These are phyloP conservation scores for Lupinus albus DNA, from an alignment of 306 rosid genomes.

Conservation along the genomic window DNA sequence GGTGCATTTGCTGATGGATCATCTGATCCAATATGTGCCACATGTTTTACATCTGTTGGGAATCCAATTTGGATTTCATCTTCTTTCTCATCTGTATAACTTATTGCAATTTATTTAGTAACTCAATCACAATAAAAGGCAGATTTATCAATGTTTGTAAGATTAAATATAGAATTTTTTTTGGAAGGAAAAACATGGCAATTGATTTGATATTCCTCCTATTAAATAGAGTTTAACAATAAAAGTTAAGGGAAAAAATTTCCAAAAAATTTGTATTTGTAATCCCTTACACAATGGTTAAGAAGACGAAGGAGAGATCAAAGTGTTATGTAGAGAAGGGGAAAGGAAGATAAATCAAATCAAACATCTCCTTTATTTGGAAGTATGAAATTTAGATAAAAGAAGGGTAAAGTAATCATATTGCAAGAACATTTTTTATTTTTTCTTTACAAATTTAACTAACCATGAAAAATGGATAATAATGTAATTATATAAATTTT, in stretches of 20 bases:
- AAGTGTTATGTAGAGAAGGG: too few species aligned
- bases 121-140: conserved; percentile 1
- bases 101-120: conserved; percentile 1
- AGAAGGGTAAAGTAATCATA: too few species aligned
- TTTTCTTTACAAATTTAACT: too few species aligned
- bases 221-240: not conserved
- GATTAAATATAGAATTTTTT: not conserved
- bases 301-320: too few species aligned
- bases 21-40: conserved; percentile 60
- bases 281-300: not conserved
- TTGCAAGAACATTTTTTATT: too few species aligned
- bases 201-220: not conserved
- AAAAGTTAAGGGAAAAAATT: not conserved
- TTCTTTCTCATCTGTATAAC: conserved; percentile 73
- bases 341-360: too few species aligned
- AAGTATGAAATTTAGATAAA: too few species aligned
- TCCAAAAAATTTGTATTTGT: not conserved
- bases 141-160: not conserved
- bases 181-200: not conserved
- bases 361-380: too few species aligned
- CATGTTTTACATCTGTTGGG: conserved; percentile 77
- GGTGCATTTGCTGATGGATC: conserved; percentile 52
- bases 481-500: too few species aligned
- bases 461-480: too few species aligned
- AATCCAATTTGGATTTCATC: conserved; percentile 75